Percentiles rank a stretch among this genome's conserved stretches.
Evolutionary conservation across 2,329 filamentous ascomycete species (phyloP).

Genomic region (Venturiaceae sp.): DNA sequence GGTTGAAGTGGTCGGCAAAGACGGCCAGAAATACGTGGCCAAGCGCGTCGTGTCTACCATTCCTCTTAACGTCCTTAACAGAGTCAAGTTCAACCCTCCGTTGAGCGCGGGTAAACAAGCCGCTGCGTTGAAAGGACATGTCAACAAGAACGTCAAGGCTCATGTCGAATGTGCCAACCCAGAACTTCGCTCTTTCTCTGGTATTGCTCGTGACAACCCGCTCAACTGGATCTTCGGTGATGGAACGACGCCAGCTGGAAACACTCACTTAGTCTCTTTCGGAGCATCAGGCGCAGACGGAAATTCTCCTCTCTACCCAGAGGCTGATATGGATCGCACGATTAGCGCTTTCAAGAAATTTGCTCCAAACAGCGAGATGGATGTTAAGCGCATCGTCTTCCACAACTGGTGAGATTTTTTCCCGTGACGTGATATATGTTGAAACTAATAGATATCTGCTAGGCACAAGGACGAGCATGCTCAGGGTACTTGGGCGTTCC

Average conservation of each 20-base stretch:
- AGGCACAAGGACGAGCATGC: conserved; percentile 33
- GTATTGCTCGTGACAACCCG: conserved; percentile 30
- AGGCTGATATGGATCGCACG: conserved; percentile 28
- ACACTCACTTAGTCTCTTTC: conserved; percentile 40
- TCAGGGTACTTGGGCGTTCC: conserved; percentile 36
- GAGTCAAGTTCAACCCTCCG: conserved; percentile 31
- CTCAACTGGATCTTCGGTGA: conserved; percentile 36
- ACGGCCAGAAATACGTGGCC: conserved; percentile 15
- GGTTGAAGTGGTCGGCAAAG: conserved; percentile 25
- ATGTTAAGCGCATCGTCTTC: conserved; percentile 23
- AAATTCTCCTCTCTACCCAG: conserved; percentile 24
- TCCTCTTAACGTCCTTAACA: conserved; percentile 34
- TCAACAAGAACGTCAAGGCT: conserved; percentile 37
- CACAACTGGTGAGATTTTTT: conserved; percentile 32
- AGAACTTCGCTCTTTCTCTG: conserved; percentile 33
- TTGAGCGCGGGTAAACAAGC: conserved; percentile 23
- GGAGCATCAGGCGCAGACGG: conserved; percentile 30
- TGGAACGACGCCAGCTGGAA: conserved; percentile 21
- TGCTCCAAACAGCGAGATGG: conserved; percentile 15
- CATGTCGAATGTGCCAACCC: conserved; percentile 33
- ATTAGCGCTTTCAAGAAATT: conserved; percentile 22
- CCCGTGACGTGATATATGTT: not conserved
- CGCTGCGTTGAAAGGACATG: conserved; percentile 30
- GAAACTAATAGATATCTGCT: not conserved
- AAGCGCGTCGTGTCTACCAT: conserved; percentile 31